Evolutionary conservation across 352 stramenopile genomes (phyloP).

Genomic region (Globisporangium splendens): DNA sequence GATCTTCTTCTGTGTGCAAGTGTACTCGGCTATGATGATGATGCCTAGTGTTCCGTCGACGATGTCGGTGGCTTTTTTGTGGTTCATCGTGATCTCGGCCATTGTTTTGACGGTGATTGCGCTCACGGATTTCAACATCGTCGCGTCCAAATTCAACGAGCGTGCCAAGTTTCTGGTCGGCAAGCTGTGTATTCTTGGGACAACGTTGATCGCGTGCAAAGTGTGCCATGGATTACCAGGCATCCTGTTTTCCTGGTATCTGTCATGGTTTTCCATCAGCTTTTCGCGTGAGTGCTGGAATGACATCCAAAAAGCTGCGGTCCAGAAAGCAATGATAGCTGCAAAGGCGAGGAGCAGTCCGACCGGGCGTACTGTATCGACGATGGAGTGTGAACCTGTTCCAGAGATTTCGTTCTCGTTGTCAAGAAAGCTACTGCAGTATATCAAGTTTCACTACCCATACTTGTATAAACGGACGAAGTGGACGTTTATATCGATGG

Average conservation of each 20-base stretch:
- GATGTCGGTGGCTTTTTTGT: slow-evolving; percentile 33
- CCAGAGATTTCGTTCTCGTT: slow-evolving; percentile 6
- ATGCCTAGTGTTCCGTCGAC: slow-evolving; percentile 39
- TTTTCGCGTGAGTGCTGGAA: slow-evolving; percentile 74
- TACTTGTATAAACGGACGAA: slow-evolving; percentile 72
- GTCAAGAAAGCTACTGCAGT: slow-evolving; percentile 20
- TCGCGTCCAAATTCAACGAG: slow-evolving; percentile 29
- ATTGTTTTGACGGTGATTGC: slow-evolving; percentile 44
- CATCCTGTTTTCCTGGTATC: slow-evolving; percentile 47
- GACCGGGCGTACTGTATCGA: background rate
- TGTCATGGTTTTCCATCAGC: slow-evolving; percentile 66
- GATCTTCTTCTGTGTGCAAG: slow-evolving; percentile 54
- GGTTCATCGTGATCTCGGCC: slow-evolving; percentile 43
- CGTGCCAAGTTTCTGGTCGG: slow-evolving; percentile 28
- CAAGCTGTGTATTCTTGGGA: slow-evolving; percentile 33
- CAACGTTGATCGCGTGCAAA: slow-evolving; percentile 46
- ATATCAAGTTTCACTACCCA: slow-evolving; percentile 31
- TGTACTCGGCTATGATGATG: slow-evolving; percentile 39
- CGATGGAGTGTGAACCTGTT: background rate
- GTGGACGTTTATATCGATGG: slow-evolving; percentile 76
- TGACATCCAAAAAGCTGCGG: slow-evolving; percentile 40
- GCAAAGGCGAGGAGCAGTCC: background rate
- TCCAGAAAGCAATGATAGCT: background rate
- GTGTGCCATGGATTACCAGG: slow-evolving; percentile 37
- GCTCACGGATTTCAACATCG: slow-evolving; percentile 37